Base-by-base conservation (phyloP, 1,284 basidiomycete genomes). In the Fomes fomentarius region DNA sequence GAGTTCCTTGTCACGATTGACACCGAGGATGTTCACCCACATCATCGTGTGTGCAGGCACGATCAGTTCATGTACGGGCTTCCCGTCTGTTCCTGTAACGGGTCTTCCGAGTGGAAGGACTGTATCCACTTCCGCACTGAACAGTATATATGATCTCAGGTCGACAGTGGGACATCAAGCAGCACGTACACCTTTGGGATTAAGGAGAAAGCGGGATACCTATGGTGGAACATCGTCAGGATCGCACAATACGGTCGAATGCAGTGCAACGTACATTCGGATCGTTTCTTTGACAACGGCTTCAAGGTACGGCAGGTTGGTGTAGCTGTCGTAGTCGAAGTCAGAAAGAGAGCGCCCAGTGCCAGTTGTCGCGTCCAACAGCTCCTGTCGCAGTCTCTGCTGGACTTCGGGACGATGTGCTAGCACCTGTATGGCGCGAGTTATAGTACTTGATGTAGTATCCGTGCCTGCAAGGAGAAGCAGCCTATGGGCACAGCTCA, bases 231-330 rank as follows among this genome's bases (percentile, higher is more conserved):
- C 22, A 24, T 9, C 25, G 17, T 26, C 21, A 25, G n/a, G 10
- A 14, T 10, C n/a, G 5, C 14, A 19, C 7, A 34, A n/a, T 8
- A 17, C 28, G 28, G 28, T 12, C 17, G 7, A 7, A 17, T n/a
- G 45, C 50, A 21, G 47, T 17, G 19, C 72, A 66, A 73, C 69
- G 47, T 70, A 69, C 38, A 76, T 54, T 8, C 77, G 71, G 6
- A 79, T 63, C 1, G 73, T 71, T 47, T 71, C 71, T 47, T 60
- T 57, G 17, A 55, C 37, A 54, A 89, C 76, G 0, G 82, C 79
- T 56, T 87, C 81, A 11, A 89, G 74, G 63, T 82, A 86, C 0
- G 78, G 47, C 1, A 70, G 60, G 28, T 37, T 37, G 35, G 57
- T 57, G 34, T 63, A 56, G 11, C 55, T 41, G 30, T 67, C 64